phyloP scores from a whole-genome alignment of 2,329 filamentous ascomycete genomes.

The Catunica adiposa region DNA sequence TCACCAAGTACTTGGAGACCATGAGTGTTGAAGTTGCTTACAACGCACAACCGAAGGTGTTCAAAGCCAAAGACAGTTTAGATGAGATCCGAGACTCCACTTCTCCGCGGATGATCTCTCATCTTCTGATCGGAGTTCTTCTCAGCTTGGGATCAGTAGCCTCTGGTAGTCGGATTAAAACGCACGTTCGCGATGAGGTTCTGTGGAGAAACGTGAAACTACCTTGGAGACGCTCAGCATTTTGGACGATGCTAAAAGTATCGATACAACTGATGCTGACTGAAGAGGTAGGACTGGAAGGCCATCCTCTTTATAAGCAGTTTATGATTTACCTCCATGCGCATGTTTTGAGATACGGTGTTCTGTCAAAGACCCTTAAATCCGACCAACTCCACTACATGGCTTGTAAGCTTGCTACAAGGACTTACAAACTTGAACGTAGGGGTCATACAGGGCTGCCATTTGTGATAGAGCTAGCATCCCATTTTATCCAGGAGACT shows the following conservation, averaged over 20 bases:
- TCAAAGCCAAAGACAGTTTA: constrained; percentile 24
- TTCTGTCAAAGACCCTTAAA: not conserved
- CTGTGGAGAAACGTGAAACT: constrained; percentile 21
- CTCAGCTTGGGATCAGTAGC: constrained; percentile 21
- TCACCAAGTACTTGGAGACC: constrained; percentile 18
- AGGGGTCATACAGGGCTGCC: no score
- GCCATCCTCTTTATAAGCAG: constrained; percentile 27
- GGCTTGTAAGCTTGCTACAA: not conserved
- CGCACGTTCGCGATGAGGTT: constrained; percentile 39
- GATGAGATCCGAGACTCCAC: constrained; percentile 32
- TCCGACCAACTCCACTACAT: not conserved
- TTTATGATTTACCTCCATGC: constrained; percentile 33
- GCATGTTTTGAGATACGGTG: constrained; percentile 18
- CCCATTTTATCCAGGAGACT: no score
- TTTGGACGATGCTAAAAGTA: constrained; percentile 40
- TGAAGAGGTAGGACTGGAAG: not conserved
- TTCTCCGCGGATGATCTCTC: constrained; percentile 34
- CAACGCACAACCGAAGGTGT: constrained; percentile 16
- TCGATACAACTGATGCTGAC: constrained; percentile 25
- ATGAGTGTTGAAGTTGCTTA: constrained; percentile 19
- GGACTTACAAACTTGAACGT: not conserved
- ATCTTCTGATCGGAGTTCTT: constrained; percentile 28
- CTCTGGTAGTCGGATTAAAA: constrained; percentile 24
- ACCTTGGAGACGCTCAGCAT: constrained; percentile 35
- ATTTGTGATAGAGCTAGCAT: no score